These are phyloP conservation scores for Aphelidium insulamus DNA, from an alignment of 371 early-diverging fungal species.

Conservation along the genomic window DNA sequence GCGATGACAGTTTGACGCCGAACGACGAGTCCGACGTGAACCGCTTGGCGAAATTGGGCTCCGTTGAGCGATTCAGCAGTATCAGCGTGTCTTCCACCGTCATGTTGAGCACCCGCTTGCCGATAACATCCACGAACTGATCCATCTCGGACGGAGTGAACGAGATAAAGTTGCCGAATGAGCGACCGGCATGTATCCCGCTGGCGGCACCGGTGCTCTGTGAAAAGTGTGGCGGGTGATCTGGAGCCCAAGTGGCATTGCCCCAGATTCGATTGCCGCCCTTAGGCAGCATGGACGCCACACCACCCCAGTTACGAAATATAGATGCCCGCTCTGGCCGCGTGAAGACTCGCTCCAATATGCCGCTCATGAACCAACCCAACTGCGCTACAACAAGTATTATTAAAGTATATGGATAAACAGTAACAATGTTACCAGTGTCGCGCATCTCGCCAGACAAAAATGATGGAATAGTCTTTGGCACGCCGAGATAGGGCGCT, in stretches of 20 bases:
- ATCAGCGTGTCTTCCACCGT: constrained; percentile 28
- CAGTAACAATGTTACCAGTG: no score
- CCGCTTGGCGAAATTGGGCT: constrained; percentile 19
- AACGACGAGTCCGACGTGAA: constrained; percentile 33
- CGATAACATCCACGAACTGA: no score
- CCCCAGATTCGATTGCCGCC: constrained; percentile 77
- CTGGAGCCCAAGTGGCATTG: constrained; percentile 29
- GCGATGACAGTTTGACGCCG: constrained; percentile 36
- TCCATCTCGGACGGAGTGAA: no score
- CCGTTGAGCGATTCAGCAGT: constrained; percentile 23
- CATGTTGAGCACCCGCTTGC: constrained; percentile 15
- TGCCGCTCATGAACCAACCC: constrained; percentile 44
- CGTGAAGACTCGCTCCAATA: constrained; percentile 68
- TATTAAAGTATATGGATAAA: no score
- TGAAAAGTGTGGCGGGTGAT: no score
- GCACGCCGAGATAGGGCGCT: constrained; percentile 69
- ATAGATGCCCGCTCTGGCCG: constrained; percentile 45
- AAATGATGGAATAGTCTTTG: constrained; percentile 54
- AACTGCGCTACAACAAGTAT: no score
- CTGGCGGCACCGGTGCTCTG: no score
- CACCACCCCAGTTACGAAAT: constrained; percentile 68
- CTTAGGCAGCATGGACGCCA: constrained; percentile 54
- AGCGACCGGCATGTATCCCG: no score
- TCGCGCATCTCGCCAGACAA: constrained; percentile 68
- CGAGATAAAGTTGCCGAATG: no score